Percentiles rank a stretch among this genome's conserved stretches.
Evolutionary conservation across 495 filamentous ascomycete species (phyloP).

Genomic region (Venustampulla echinocandica): DNA sequence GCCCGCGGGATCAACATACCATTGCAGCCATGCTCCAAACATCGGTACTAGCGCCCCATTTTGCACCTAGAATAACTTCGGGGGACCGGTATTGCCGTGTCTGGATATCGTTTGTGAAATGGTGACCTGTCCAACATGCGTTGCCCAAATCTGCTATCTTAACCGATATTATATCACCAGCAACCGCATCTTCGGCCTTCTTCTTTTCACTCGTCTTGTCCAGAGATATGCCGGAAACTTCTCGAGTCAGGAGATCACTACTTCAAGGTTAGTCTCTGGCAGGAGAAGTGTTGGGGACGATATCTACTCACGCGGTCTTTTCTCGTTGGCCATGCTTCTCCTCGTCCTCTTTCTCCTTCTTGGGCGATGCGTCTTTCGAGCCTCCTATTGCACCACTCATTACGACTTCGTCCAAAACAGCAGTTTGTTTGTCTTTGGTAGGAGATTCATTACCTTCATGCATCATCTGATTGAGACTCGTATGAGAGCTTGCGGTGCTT

Average conservation of each 20-base stretch:
- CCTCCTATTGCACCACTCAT: conserved; percentile 39
- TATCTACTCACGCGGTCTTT: conserved; percentile 74
- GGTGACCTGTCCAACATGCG: conserved; percentile 96
- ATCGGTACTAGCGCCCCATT: conserved; percentile 98
- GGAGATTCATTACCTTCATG: conserved; percentile 56
- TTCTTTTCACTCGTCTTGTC: conserved; percentile 57
- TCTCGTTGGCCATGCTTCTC: conserved; percentile 82
- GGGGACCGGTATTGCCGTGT: conserved; percentile 96
- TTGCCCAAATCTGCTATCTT: conserved; percentile 99
- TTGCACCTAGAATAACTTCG: conserved; percentile 91
- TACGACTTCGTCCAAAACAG: conserved; percentile 26
- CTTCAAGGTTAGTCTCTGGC: conserved; percentile 5
- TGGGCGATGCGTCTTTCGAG: conserved; percentile 42
- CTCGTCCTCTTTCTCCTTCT: conserved; percentile 35
- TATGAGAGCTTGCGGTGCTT: conserved; percentile 64
- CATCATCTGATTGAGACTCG: conserved; percentile 75
- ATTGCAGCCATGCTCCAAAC: conserved; percentile 99
- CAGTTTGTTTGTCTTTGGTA: conserved; percentile 15
- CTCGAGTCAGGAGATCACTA: conserved; percentile 82
- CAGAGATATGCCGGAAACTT: conserved; percentile 90
- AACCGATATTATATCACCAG: conserved; percentile 79
- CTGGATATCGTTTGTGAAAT: conserved; percentile 99
- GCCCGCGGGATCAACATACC: conserved; percentile 64
- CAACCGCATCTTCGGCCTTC: conserved; percentile 38
- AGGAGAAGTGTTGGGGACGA: background rate